Evolutionary conservation across 805 yeast species (phyloP), one percentile per base, ranked within the genome.

Genomic region (Metschnikowia reukaufii): DNA sequence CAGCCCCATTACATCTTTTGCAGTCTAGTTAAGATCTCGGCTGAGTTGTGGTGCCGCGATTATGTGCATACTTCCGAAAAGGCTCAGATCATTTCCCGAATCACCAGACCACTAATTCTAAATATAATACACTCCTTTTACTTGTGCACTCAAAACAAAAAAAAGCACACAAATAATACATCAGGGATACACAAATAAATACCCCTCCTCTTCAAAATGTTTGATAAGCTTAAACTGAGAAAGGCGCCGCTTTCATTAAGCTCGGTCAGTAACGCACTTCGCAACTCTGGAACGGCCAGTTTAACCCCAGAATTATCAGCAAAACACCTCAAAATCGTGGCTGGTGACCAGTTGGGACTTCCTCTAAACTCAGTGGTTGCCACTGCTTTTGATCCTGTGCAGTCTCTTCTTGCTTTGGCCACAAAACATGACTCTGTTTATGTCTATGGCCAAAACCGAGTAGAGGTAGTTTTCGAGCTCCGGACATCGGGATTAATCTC

Each of bases 361-460:
- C 72, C 73, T 29, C 71, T 76, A 15, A 92, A 95, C 10, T 76
- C 77, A 12, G 78, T 87, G 7, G 68, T 80, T 30, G 81, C 88
- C 0, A 61, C 82, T 33, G 95, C 94, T 0, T 87, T 76, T 65
- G 98, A 94, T 62, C 96, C 96, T 3, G 83, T 88, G 1, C 99
- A 94, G 64, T 81, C 94, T 44, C 73, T 94, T 21, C 65, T 90
- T 57, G 97, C 97, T 0, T 70, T 89, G 0, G 84, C 90, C 2
- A 89, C 96, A 0, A 82, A 76, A 31, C 61, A 68, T 6, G 88
- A 90, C 34, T 81, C 81, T 37, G 73, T 94, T 13, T 83, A 87
- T 53, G 84, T 94, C 4, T 84, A 82, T 60, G 99, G 98, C 1
- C 92, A 86, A 59, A 82, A 84, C 35, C 82, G 85, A 44, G 96